These are phyloP conservation scores for Umbelopsis vinacea DNA, from an alignment of 192 early-diverging fungal species.

Conservation along the genomic window DNA sequence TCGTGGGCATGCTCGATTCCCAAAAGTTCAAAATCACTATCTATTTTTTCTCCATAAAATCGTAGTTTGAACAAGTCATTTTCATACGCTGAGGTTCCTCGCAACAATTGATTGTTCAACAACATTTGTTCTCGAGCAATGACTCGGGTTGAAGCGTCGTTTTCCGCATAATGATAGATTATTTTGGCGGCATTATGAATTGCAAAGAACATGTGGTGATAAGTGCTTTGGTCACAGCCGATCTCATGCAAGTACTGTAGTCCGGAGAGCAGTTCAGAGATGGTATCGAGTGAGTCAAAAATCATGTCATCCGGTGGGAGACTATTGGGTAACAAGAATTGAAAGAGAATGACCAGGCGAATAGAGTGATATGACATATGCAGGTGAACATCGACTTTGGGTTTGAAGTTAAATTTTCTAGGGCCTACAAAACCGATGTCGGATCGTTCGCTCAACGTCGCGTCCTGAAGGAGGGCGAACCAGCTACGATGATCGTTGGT, in stretches of 20 bases:
- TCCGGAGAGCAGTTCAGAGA: conserved; percentile 22
- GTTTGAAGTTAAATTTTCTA: not conserved
- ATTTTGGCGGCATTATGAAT: conserved; percentile 36
- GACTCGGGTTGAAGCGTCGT: not conserved
- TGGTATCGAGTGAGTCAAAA: conserved; percentile 33
- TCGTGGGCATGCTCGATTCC: not conserved
- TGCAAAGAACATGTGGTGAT: conserved; percentile 44
- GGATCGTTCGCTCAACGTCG: not conserved
- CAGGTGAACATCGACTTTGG: conserved; percentile 26
- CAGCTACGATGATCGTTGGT: not conserved
- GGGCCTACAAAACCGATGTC: not conserved
- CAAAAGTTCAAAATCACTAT: conserved; percentile 13
- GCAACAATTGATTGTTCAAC: conserved; percentile 29
- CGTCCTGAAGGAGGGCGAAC: not conserved
- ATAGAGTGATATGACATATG: conserved; percentile 39
- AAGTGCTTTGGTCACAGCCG: conserved; percentile 41
- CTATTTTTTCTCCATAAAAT: conserved; percentile 34
- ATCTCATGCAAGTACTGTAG: conserved; percentile 24
- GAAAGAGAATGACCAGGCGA: conserved; percentile 38
- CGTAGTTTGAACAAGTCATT: conserved; percentile 37
- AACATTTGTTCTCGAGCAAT: conserved; percentile 32
- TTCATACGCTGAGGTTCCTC: conserved; percentile 29
- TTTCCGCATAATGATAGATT: conserved; percentile 26
- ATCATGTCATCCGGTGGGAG: conserved; percentile 15
- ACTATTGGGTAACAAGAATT: conserved; percentile 29